Evolutionary conservation across 305 asterid genomes (phyloP).

Genomic region (Fraxinus albicans): DNA sequence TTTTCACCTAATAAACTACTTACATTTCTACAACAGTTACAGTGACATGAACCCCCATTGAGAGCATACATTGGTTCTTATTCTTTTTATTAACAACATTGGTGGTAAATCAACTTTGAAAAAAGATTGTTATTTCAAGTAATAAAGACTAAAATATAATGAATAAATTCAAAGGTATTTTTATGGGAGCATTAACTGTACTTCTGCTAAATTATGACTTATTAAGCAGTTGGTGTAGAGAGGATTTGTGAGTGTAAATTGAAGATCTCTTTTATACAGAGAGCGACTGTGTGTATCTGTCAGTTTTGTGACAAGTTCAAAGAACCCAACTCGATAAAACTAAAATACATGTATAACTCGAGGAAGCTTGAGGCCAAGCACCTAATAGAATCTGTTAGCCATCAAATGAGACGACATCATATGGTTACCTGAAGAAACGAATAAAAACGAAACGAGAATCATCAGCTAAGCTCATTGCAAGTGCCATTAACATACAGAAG

Average conservation of each 20-base stretch:
- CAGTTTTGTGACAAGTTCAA: background rate
- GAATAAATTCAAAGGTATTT: background rate
- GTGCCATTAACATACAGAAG: constrained; percentile 7
- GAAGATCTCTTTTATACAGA: background rate
- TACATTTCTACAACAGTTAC: background rate
- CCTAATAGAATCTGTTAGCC: constrained; percentile 1
- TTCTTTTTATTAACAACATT: background rate
- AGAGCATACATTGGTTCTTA: background rate
- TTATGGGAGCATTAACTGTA: background rate
- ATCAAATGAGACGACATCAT: background rate
- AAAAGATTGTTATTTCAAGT: background rate
- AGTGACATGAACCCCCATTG: background rate
- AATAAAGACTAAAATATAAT: background rate
- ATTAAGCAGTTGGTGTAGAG: background rate
- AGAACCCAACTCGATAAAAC: background rate
- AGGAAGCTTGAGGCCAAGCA: background rate
- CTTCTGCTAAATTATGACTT: background rate
- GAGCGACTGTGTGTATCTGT: background rate
- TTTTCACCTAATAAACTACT: background rate
- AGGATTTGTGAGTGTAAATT: background rate
- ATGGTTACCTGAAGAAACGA: background rate
- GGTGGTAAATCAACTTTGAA: background rate
- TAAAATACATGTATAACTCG: background rate
- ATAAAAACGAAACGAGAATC: background rate
- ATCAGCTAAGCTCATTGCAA: constrained; percentile 22